These are phyloP conservation scores for Fusarium odoratissimum DNA, from an alignment of 2,329 filamentous ascomycete genomes.

Conservation along the genomic window DNA sequence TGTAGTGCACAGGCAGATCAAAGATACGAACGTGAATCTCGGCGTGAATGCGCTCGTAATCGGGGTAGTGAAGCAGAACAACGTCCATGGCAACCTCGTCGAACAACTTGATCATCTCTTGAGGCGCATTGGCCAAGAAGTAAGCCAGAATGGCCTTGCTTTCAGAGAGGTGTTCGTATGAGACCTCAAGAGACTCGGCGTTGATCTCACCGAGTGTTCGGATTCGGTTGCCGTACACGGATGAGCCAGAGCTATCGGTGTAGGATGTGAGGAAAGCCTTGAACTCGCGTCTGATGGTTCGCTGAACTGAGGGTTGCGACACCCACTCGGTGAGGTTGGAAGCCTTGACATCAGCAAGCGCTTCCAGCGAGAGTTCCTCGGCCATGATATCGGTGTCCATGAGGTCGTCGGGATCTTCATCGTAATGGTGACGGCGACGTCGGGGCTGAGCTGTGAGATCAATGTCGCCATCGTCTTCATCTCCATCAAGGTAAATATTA, in stretches of 20 bases:
- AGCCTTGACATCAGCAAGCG: slow-evolving; percentile 91
- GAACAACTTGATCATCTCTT: slow-evolving; percentile 96
- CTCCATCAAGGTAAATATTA: slow-evolving; percentile 79
- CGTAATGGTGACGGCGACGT: slow-evolving; percentile 87
- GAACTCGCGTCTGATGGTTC: slow-evolving; percentile 96
- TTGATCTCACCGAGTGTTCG: slow-evolving; percentile 97
- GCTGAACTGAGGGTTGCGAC: slow-evolving; percentile 86
- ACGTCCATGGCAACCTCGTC: slow-evolving; percentile 98
- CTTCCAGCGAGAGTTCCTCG: slow-evolving; percentile 92
- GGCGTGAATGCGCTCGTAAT: slow-evolving; percentile 96
- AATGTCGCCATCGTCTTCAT: slow-evolving; percentile 85
- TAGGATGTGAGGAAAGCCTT: slow-evolving; percentile 97
- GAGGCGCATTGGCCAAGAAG: slow-evolving; percentile 93
- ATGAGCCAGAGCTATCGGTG: slow-evolving; percentile 87
- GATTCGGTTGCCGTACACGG: slow-evolving; percentile 95
- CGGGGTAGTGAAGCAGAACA: slow-evolving; percentile 93
- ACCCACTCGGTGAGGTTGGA: slow-evolving; percentile 96
- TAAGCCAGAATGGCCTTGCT: slow-evolving; percentile 95
- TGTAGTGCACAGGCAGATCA: slow-evolving; percentile 94
- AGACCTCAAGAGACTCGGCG: slow-evolving; percentile 94
- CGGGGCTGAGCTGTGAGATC: slow-evolving; percentile 89
- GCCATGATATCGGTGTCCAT: slow-evolving; percentile 96
- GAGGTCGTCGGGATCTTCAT: slow-evolving; percentile 92
- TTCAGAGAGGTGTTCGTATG: slow-evolving; percentile 89
- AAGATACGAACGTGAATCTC: slow-evolving; percentile 98